Conservation (phyloP, 176 grass and related monocot genomes). For the Oryza meridionalis region DNA sequence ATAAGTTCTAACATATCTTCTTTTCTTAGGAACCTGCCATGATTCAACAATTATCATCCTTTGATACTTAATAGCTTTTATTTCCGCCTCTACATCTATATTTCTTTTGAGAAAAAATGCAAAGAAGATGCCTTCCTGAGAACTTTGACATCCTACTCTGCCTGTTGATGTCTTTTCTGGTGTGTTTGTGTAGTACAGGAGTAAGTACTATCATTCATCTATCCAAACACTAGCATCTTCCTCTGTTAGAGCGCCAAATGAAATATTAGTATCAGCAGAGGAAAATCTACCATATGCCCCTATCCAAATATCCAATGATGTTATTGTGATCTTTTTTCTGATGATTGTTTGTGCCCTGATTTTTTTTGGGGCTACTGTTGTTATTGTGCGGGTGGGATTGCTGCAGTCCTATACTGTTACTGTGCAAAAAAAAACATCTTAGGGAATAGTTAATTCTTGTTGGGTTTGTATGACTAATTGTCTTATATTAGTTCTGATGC, state of each 20-base stretch:
- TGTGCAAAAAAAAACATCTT: background rate
- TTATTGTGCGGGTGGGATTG: no score
- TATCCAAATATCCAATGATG: background rate
- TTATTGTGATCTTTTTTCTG: background rate
- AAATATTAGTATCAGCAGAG: constrained; percentile 12
- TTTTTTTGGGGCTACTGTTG: background rate
- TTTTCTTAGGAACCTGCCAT: background rate
- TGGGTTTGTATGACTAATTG: background rate
- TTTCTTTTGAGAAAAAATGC: background rate
- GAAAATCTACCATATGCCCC: background rate
- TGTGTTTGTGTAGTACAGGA: background rate
- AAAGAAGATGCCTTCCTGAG: background rate
- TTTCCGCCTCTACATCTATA: background rate
- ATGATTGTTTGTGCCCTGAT: background rate
- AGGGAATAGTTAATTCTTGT: background rate
- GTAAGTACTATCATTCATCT: background rate
- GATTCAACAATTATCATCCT: background rate
- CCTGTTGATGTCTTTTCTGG: background rate
- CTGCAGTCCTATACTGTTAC: background rate
- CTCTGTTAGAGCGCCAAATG: background rate
- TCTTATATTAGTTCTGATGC: background rate
- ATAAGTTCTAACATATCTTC: background rate
- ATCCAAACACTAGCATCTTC: background rate
- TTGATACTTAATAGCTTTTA: background rate
- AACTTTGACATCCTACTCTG: constrained; percentile 20